Base-by-base conservation (phyloP, 129 eudicot species). In the Arctium lappa region DNA sequence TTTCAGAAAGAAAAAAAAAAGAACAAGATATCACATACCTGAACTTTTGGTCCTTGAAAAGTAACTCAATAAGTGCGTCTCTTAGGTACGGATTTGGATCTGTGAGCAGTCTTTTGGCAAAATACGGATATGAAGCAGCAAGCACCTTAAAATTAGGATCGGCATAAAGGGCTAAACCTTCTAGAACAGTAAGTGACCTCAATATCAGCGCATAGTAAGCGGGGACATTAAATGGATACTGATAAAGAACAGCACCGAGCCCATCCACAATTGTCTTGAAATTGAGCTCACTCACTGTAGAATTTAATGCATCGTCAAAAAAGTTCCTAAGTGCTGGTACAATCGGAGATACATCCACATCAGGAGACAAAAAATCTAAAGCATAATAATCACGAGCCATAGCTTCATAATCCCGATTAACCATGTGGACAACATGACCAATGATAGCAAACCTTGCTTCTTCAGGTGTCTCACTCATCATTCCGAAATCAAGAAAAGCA, bases 391-490 rank as follows among this genome's bases (percentile, higher is more conserved):
- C 97, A 76, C 93, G 97, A 74, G 99, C 97, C 99, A 95, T 95
- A 27, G 99, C 99, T 90, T 95, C 99, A 74, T 95, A 93, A 85
- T 95, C 99, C 63, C 99, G 91, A 87, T 95, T 95, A 38, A 95
- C 99, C 97, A 95, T 88, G 87, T 95, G 99, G 65, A 95, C 99
- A 81, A 95, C 99, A 82, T 95, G 99, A 82, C 99, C 99, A 72
- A 95, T 95, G 60, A 95, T 95, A n/a, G 99, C 99, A 75, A 81
- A 89, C 66, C 99, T 88, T 72, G 99, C 99, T 70, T 90, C 88
- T 88, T 95, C 97, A 32, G 99, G 99, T 38, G 99, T 95, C 80
- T 95, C 99, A 60, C 97, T 91, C 97, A 95, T 95, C 99, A 93
- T 95, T 48, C 99, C 99, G 65, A 95, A 95, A 86, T 95, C 99